Base-by-base conservation (phyloP, 2,329 filamentous ascomycete species). In the Bertia moriformis region DNA sequence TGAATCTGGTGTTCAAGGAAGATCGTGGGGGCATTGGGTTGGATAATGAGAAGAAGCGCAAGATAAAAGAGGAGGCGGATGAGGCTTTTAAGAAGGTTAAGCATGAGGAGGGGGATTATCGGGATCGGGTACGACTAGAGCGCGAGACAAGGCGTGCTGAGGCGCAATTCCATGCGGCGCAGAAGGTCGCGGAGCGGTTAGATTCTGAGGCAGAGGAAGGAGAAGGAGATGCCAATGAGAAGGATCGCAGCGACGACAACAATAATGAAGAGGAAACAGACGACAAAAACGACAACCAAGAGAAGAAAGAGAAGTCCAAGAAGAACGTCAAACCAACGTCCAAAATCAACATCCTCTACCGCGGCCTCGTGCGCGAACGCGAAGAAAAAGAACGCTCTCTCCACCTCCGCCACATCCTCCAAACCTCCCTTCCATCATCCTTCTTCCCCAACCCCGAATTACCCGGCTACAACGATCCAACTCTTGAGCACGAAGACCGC, bases 21-120 rank as follows among this genome's bases (percentile, higher is more conserved):
- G 82, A 82, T 49, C 71, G 83, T 2, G 79, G 76, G 14, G 91
- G 89, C 1, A 86, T 96, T 46, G 89, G 91, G 0, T 60, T 89
- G 49, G 85, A 91, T 45, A 76, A 70, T 3, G 86, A 91, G 56
- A 79, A 79, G 61, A 94, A 93, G 64, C 69, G 85, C 46, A 88
- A 82, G 52, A 52, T 76, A 14, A 7, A 14, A 17, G 10, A 45
- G 36, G 45, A 46, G 41, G 24, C 24, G 13, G 3, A 53, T 44
- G 51, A 51, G 18, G 56, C 58, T 22, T 53, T 65, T 38, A 86
- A 86, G 58, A 69, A 65, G 53, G 59, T 66, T 13, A 77, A 73
- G 53, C 69, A 71, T 38, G 67, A 83, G 32, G 78, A 82, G 42
- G 69, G 69, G 1, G 83, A 83, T 52, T 93, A 84, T 51, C 65